Evolutionary conservation across 176 grass and related monocot species (phyloP).

Genomic region (Leersia perrieri): DNA sequence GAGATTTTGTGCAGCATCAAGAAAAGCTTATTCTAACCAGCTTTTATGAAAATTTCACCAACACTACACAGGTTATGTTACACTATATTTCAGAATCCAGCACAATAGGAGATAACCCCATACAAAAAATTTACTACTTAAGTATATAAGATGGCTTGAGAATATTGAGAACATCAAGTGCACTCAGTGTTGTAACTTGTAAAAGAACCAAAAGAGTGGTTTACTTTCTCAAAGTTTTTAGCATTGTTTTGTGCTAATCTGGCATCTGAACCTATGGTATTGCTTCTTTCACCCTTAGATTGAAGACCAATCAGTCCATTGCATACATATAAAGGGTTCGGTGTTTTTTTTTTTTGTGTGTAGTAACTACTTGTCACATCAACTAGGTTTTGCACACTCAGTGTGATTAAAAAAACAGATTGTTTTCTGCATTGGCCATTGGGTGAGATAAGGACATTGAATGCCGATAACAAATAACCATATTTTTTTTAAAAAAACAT

Average conservation of each 20-base stretch:
- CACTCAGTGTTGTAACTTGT: neutral
- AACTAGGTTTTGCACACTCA: neutral
- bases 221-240: neutral
- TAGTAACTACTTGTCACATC: neutral
- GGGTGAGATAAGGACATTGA: neutral
- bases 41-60: neutral
- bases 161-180: neutral
- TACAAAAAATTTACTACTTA: neutral
- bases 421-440: neutral
- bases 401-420: neutral
- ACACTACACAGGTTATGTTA: constrained; percentile 5
- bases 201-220: neutral
- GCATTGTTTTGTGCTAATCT: neutral
- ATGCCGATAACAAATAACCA: neutral
- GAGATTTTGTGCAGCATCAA: neutral
- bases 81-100: constrained; percentile 1
- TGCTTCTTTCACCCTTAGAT: neutral
- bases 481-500: neutral
- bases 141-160: neutral
- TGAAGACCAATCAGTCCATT: neutral
- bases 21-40: neutral
- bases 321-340: neutral
- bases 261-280: neutral
- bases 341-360: neutral
- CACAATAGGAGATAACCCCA: neutral